Evolutionary conservation across 805 yeast species (phyloP).

Genomic region (Spathaspora passalidarum): DNA sequence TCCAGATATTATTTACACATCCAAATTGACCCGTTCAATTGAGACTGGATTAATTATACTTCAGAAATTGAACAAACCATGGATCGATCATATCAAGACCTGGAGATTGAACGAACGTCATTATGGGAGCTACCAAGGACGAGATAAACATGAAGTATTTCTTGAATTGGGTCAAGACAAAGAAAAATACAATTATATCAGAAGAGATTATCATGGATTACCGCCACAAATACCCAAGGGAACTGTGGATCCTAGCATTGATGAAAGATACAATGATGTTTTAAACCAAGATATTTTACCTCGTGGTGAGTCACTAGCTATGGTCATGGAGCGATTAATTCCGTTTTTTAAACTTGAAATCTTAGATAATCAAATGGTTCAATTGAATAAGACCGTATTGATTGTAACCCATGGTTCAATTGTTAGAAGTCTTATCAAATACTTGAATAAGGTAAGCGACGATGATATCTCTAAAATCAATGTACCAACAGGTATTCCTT

Average conservation of each 20-base stretch:
- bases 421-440: conserved; percentile 39
- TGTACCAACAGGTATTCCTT: conserved; percentile 44
- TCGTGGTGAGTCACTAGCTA: conserved; percentile 36
- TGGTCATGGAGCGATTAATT: conserved; percentile 37
- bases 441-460: conserved; percentile 33
- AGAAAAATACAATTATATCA: conserved; percentile 35
- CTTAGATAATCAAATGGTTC: conserved; percentile 19
- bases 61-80: conserved; percentile 26
- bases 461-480: conserved; percentile 37
- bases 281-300: conserved; percentile 24
- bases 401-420: conserved; percentile 44
- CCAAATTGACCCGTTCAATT: conserved; percentile 38
- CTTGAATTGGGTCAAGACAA: conserved; percentile 32
- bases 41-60: conserved; percentile 40
- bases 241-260: conserved; percentile 28
- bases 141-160: conserved; percentile 34
- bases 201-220: conserved; percentile 35
- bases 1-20: conserved; percentile 36
- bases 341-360: conserved; percentile 34
- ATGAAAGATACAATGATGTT: conserved; percentile 31
- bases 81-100: conserved; percentile 35
- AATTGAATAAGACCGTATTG: conserved; percentile 27
- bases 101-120: conserved; percentile 46
- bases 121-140: conserved; percentile 42
- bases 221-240: conserved; percentile 31